Evolutionary conservation across 2,329 filamentous ascomycete genomes (phyloP).

Genomic region (Aotearoamyces nothofagi): DNA sequence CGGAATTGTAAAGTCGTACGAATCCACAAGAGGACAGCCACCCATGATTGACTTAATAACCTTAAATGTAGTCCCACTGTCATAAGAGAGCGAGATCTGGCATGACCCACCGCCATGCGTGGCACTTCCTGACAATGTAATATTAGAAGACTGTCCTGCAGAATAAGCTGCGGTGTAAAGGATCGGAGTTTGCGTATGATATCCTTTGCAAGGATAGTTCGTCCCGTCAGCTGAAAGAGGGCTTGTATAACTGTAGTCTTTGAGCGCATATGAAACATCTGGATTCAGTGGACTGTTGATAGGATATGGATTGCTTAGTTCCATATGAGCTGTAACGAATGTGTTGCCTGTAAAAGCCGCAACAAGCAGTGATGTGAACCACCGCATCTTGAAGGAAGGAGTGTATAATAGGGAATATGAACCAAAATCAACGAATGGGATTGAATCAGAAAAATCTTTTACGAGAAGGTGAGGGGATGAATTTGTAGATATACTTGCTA

Average conservation of each 20-base stretch:
- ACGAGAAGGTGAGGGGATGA: too few species aligned
- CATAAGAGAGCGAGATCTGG: slow-evolving; percentile 75
- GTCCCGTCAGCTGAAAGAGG: slow-evolving; percentile 2
- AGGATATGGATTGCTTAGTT: slow-evolving; percentile 1
- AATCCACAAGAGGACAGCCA: slow-evolving; percentile 49
- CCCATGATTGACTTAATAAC: slow-evolving; percentile 83
- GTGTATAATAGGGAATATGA: too few species aligned
- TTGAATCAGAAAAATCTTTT: too few species aligned
- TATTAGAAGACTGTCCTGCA: too few species aligned
- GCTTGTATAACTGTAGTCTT: slow-evolving; percentile 1
- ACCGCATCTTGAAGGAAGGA: too few species aligned
- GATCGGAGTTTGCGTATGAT: too few species aligned
- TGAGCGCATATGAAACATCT: not conserved
- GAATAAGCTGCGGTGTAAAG: too few species aligned
- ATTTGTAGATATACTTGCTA: too few species aligned
- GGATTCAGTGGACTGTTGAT: slow-evolving; percentile 1
- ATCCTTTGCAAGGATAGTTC: too few species aligned
- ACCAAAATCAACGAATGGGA: too few species aligned
- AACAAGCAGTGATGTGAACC: not conserved
- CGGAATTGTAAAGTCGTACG: slow-evolving; percentile 60
- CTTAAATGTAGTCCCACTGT: slow-evolving; percentile 60
- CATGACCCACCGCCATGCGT: slow-evolving; percentile 87
- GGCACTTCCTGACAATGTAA: too few species aligned
- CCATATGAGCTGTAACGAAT: slow-evolving; percentile 1
- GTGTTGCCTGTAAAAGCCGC: not conserved